Evolutionary conservation across 2,329 filamentous ascomycete species (phyloP).

Genomic region (Diaporthe sp.): DNA sequence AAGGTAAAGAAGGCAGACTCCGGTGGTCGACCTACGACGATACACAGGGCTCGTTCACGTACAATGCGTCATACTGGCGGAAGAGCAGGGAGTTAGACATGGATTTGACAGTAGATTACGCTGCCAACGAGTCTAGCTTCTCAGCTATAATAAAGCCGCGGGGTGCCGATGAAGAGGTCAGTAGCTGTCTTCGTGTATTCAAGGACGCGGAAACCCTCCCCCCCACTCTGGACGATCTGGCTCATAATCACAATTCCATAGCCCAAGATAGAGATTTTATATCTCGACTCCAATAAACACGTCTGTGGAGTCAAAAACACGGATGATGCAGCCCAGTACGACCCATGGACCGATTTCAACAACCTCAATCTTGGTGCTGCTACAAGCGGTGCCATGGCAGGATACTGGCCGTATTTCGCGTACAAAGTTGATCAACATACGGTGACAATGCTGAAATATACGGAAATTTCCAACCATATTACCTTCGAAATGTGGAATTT

Average conservation of each 20-base stretch:
- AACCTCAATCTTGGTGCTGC: not conserved
- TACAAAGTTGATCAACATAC: not conserved
- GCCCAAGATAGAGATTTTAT: not conserved
- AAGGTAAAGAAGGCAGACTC: not conserved
- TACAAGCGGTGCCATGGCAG: not conserved
- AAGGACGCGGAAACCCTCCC: too few relatives aligned
- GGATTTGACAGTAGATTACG: not conserved
- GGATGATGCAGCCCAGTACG: not conserved
- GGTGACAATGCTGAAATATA: not conserved
- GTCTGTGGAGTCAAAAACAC: not conserved
- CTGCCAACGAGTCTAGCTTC: not conserved
- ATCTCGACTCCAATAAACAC: too few relatives aligned
- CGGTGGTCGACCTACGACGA: not conserved
- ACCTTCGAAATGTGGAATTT: too few relatives aligned
- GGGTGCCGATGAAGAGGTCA: not conserved
- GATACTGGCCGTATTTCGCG: not conserved
- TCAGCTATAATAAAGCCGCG: not conserved
- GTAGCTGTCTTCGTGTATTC: not conserved
- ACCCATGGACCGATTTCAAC: not conserved
- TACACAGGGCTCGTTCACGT: not conserved
- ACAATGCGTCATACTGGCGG: not conserved
- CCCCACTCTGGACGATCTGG: too few relatives aligned
- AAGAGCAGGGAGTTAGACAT: not conserved
- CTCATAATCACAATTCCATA: too few relatives aligned
- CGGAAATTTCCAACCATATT: too few relatives aligned